Evolutionary conservation across 2,329 filamentous ascomycete species (phyloP), one percentile per base, ranked within the genome.

Genomic region (Rutstroemia sp.): DNA sequence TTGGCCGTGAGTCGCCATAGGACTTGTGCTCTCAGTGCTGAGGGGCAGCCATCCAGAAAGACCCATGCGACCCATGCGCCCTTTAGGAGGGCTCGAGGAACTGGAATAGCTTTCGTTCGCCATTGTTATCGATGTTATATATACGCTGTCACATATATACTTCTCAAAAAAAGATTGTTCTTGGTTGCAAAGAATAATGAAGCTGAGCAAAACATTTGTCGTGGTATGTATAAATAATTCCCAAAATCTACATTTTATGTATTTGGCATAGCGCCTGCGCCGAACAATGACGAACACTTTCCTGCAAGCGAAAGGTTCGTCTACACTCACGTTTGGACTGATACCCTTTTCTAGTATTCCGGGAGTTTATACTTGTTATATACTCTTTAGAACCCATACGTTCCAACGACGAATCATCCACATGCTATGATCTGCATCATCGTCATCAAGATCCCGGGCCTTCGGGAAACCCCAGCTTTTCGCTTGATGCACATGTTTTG

Each of bases 1-100:
- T 38, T 64, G 52, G 16, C 68, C 68, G 48, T 70, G 68, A 19
- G 65, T 65, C 10, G 60, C 59, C 64, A 70, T 65, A 27, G 66
- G 65, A 46, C 56, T 68, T 3, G 55, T 51, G 53, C 65, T 66
- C 44, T 69, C 68, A 12, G 45, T 52, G 37, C 44, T 63, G 37
- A 68, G 61, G 8, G 63, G 59, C 1, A 69, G 54, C 49, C 64
- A 70, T 8, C 64, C 64, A 44, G 54, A 56, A 16, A 64, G 61
- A n/a, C 58, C 41, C 14, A 21, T 21, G 16, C 48, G 53, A 14
- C 30, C 44, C 38, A 30, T 41, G 10, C 38, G 27, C 5, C 6
- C 51, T 9, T 54, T 54, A 19, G 53, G 46, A 16, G 38, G 38
- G 46, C 53, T 55, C 17, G 46, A 34, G 25, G 46, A 44, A 5